Conservation (phyloP, 345 rosid genomes). For the Sonneratia caseolaris region DNA sequence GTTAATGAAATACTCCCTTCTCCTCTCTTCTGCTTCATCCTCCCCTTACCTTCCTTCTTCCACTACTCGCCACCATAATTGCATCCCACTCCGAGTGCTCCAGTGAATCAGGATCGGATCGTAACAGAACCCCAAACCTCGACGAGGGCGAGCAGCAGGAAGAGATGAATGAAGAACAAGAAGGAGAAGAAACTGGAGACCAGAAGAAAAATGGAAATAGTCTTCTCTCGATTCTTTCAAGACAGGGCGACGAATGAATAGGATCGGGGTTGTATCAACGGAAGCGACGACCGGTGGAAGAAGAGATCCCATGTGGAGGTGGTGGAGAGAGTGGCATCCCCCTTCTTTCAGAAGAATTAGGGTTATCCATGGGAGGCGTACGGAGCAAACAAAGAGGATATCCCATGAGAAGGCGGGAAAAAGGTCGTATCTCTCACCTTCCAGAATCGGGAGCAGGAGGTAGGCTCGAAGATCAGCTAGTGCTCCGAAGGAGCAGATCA, state of each 20-base stretch:
- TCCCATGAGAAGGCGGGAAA: background rate
- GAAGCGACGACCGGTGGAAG: no score
- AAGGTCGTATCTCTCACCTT: background rate
- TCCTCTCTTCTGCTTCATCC: no score
- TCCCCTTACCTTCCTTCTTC: no score
- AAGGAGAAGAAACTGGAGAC: background rate
- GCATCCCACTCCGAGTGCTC: background rate
- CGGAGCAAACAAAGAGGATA: background rate
- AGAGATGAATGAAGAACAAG: background rate
- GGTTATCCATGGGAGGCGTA: background rate
- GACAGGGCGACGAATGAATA: background rate
- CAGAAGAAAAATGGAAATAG: background rate
- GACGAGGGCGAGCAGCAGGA: background rate
- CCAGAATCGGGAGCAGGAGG: background rate
- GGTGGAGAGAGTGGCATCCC: background rate
- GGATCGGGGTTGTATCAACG: background rate
- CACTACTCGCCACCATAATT: no score
- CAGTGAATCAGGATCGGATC: background rate
- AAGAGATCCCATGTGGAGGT: background rate
- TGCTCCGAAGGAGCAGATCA: background rate
- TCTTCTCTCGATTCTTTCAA: conserved; percentile 3
- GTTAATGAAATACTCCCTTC: no score
- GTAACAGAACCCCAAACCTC: background rate
- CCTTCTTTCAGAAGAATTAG: background rate
- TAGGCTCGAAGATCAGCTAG: background rate